phyloP scores from a whole-genome alignment of 176 grass and related monocot species.

The Triticum urartu region DNA sequence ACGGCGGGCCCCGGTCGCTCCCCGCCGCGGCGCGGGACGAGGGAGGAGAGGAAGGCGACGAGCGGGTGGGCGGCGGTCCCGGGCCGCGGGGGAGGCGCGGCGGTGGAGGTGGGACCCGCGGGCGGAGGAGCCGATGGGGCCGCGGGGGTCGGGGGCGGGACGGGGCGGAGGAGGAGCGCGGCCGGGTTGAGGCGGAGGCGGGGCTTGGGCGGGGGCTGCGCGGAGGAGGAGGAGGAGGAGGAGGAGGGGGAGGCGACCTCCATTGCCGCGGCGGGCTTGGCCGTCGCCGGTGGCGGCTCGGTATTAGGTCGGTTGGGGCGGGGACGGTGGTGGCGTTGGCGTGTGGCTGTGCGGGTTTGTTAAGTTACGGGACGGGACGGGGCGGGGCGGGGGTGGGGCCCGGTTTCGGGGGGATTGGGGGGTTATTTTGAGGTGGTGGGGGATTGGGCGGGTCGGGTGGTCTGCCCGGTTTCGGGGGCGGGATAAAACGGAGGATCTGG shows the following conservation, averaged over 20 bases:
- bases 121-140: not conserved
- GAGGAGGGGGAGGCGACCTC: slow-evolving; percentile 42
- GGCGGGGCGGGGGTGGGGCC: slow-evolving; percentile 21
- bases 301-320: not conserved
- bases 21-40: slow-evolving; percentile 20
- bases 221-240: slow-evolving; percentile 23
- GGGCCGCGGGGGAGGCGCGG: not conserved
- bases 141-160: not conserved
- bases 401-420: slow-evolving; percentile 8
- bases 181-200: slow-evolving; percentile 49
- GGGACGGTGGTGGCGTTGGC: slow-evolving; percentile 24
- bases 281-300: not conserved
- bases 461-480: slow-evolving; percentile 27
- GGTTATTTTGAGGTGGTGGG: not conserved
- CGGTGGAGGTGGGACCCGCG: not conserved
- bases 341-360: slow-evolving; percentile 29
- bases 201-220: slow-evolving; percentile 27
- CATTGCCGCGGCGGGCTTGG: slow-evolving; percentile 33
- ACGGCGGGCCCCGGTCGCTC: not conserved
- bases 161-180: slow-evolving; percentile 42
- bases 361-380: not conserved
- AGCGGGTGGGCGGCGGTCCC: not conserved
- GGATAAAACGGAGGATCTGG: slow-evolving; percentile 19
- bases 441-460: not conserved
- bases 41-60: slow-evolving; percentile 46